phyloP scores from a whole-genome alignment of 768 basidiomycete species.

The Phlebiopsis flavidoalba region DNA sequence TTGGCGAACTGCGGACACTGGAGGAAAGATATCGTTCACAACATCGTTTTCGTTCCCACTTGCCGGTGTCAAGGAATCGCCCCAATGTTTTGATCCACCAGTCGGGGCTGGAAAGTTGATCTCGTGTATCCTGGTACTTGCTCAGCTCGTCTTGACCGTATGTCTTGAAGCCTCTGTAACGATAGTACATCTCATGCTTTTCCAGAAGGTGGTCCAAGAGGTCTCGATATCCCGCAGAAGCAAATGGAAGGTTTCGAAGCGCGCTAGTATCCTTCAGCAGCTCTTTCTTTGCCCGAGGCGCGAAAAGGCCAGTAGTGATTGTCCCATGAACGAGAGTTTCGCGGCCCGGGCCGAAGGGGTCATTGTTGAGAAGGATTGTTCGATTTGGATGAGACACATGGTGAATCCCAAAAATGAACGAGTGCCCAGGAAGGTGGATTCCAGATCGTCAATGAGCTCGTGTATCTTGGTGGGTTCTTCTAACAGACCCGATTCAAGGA shows the following conservation, averaged over 20 bases:
- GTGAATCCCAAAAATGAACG: not conserved
- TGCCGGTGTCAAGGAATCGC: not conserved
- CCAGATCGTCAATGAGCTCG: not conserved
- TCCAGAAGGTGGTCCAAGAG: not conserved
- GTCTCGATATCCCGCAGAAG: not conserved
- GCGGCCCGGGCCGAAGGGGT: not conserved
- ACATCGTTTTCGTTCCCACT: not conserved
- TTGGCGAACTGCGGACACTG: not conserved
- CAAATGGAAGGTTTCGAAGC: not conserved
- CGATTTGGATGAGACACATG: not conserved
- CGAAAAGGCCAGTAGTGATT: not conserved
- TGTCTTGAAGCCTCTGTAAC: too few relatives aligned
- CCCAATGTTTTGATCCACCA: not conserved
- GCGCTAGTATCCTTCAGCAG: not conserved
- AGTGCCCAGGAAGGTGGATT: not conserved
- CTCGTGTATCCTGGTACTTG: not conserved
- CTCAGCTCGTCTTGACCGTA: not conserved
- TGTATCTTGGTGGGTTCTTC: not conserved
- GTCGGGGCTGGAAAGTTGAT: not conserved
- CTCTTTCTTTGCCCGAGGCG: not conserved
- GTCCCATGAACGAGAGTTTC: not conserved
- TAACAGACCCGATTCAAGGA: not conserved
- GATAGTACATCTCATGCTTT: not conserved
- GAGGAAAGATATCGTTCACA: not conserved
- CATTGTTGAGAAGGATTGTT: not conserved